phyloP scores from a whole-genome alignment of 495 filamentous ascomycete species.

The Cairneyella variabilis region DNA sequence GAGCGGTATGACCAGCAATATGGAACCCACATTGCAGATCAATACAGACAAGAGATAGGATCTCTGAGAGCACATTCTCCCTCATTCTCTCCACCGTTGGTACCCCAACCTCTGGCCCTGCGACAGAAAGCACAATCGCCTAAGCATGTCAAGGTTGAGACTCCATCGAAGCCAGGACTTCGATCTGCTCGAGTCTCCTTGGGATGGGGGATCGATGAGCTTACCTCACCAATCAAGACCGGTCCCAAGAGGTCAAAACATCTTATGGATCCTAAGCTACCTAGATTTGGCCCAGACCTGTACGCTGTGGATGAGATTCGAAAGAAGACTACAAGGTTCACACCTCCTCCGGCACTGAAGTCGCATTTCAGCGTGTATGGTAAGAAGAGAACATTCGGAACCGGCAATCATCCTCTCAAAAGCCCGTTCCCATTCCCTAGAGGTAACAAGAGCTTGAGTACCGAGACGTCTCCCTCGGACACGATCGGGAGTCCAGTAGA shows the following conservation, averaged over 20 bases:
- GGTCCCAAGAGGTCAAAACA: too few relatives aligned
- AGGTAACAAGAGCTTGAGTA: not conserved
- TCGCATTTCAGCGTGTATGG: too few relatives aligned
- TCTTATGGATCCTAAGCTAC: too few relatives aligned
- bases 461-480: not conserved
- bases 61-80: not conserved
- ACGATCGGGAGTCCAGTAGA: not conserved
- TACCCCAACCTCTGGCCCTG: slow-evolving; percentile 1
- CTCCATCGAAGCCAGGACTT: too few relatives aligned
- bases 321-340: not conserved
- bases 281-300: too few relatives aligned
- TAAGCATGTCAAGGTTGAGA: not conserved
- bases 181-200: not conserved
- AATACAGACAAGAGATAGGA: not conserved
- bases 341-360: not conserved
- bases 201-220: not conserved
- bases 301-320: not conserved
- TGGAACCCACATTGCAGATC: not conserved
- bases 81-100: too few relatives aligned
- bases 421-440: slow-evolving; percentile 13
- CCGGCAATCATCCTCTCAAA: slow-evolving; percentile 14
- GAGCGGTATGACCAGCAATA: not conserved
- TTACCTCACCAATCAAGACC: too few relatives aligned
- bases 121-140: not conserved
- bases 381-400: not conserved